Evolutionary conservation across 2,329 filamentous ascomycete species (phyloP).

Genomic region (Botrytis fragariae): DNA sequence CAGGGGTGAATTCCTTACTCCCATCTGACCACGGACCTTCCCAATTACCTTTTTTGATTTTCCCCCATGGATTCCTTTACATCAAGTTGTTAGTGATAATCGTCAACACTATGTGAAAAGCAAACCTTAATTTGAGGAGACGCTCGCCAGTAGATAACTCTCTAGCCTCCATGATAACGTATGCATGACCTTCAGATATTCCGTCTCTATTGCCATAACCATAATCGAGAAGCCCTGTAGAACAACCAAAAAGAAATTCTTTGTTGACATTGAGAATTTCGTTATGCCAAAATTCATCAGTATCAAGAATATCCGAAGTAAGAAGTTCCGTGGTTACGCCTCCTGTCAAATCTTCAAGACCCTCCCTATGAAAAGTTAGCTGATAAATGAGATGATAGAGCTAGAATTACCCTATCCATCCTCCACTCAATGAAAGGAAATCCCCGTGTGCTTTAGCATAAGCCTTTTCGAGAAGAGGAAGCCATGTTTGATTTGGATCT

Average conservation of each 20-base stretch:
- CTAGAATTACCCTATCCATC: constrained; percentile 48
- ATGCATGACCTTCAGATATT: constrained; percentile 58
- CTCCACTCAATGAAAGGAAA: constrained; percentile 70
- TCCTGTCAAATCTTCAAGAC: constrained; percentile 59
- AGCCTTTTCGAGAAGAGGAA: constrained; percentile 76
- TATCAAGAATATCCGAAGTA: constrained; percentile 70
- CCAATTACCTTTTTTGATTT: constrained; percentile 56
- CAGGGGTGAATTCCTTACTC: constrained; percentile 59
- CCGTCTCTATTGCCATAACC: constrained; percentile 60
- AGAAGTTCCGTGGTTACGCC: constrained; percentile 71
- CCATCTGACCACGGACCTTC: constrained; percentile 58
- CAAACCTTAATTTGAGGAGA: constrained; percentile 52
- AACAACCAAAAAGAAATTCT: constrained; percentile 75
- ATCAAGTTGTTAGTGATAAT: background rate
- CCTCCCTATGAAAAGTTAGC: constrained; percentile 42
- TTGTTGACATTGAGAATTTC: constrained; percentile 79
- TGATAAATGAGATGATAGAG: background rate
- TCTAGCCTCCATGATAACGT: constrained; percentile 59
- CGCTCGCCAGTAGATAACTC: constrained; percentile 52
- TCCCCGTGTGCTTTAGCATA: constrained; percentile 84
- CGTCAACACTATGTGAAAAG: background rate
- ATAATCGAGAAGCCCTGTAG: constrained; percentile 59
- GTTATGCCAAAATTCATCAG: constrained; percentile 79
- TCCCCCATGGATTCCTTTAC: constrained; percentile 56
- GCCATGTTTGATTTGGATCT: constrained; percentile 77